Base-by-base conservation (phyloP, 2,329 filamentous ascomycete genomes). In the Helotiales sp. region DNA sequence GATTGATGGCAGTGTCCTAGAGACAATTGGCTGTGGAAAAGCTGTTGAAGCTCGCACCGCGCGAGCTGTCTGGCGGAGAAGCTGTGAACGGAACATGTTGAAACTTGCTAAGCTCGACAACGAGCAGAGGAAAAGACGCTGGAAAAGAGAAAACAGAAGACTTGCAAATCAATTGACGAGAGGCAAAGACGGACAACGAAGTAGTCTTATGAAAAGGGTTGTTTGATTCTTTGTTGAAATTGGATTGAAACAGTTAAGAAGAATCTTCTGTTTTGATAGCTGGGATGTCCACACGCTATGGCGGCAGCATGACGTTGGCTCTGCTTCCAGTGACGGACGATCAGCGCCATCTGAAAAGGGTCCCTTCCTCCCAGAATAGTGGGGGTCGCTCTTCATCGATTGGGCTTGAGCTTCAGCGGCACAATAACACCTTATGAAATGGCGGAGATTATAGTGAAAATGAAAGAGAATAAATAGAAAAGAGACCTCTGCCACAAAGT, bases 41-140 rank as follows among this genome's bases (percentile, higher is more conserved):
- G 69, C 69, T 70, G 68, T 71, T 30, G 64, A 67, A 68, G 67
- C 74, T 64, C 74, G 67, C 63, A 70, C 66, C 67, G 68, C 73
- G 52, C 74, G 69, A 67, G 71, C 68, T 65, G 74, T 58, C 10
- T 75, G 70, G 45, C 71, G 70, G 49, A 77, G 68, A 47, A 76
- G 69, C 66, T 75, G 74, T 17, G 72, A 66, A 63, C 74, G 72
- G 61, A 77, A 75, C 76, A 77, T 77, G 11, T 52, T 66, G 64
- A 24, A 63, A 49, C 26, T 49, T 54, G 52, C 37, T 26, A 20
- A 57, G 54, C 32, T 57, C 32, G 32, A 57, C 2, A 34, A 26
- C n/a, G 32, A 57, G 54, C 54, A 15, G 54, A n/a, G 26, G 54
- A 22, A 60, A 60, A 20, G 55, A 61, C 34, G 47, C 43, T 34